Base-by-base conservation (phyloP, 164 flowering plant species). In the Amborella trichopoda region DNA sequence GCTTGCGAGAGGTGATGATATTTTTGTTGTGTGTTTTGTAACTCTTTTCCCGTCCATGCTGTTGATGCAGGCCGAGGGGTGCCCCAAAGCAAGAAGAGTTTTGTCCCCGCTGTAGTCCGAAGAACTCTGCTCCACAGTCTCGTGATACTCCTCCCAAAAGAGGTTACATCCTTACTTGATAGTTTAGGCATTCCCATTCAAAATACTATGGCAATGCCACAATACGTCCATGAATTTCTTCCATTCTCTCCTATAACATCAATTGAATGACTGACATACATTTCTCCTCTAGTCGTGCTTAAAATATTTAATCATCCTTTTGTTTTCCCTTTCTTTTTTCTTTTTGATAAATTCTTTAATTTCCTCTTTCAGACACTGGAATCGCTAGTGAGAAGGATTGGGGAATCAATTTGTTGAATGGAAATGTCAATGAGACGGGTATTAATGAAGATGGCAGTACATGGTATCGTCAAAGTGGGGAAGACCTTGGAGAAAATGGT, bases 341-440 rank as follows among this genome's bases (percentile, higher is more conserved):
- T n/a, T n/a, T 24, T 28, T 19, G 40, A 6, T 25, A 28, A 3
- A 28, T 51, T 20, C 26, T 39, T 28, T 47, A 25, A 10, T 42
- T 49, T 28, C 24, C 23, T 34, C 11, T 6, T 42, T 40, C 59
- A 90, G 98, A 90, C 59, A 90, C 98, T 38, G 98, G 98, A 44
- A 90, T 90, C 59, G 98, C 98, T 37, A 81, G 77, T 55, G 98
- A 86, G 65, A 77, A 86, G 65, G 95, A 90, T 26, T 86, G 94
- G 98, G 94, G 84, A 43, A 86, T 90, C 66, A 67, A 52, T 66
- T 62, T 83, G 75, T 50, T 79, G 56, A 77, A 63, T 62, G 97
- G 78, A 52, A 60, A 69, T 53, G 76, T 74, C 27, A 83, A 66
- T 44, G 95, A 90, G 61, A 49, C 94, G 51, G 97, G 98, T 37